phyloP scores from a whole-genome alignment of 140 eudicot genomes.

The Ambrosia hybrid region DNA sequence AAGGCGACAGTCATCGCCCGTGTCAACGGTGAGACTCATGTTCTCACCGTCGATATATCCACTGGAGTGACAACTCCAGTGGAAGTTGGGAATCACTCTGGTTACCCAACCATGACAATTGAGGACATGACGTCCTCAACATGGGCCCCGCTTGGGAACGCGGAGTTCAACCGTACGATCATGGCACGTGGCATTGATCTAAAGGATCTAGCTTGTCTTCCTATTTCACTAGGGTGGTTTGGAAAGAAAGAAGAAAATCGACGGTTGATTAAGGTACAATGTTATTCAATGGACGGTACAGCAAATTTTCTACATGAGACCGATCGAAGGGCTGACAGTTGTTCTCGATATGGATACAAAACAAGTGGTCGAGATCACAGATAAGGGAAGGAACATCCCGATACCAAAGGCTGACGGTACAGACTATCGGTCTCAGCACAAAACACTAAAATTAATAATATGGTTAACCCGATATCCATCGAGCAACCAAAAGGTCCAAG shows the following conservation, averaged over 20 bases:
- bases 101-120: slow-evolving; percentile 90
- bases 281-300: slow-evolving; percentile 74
- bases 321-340: slow-evolving; percentile 96
- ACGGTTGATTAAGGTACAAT: slow-evolving; percentile 82
- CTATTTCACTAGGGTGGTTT: slow-evolving; percentile 79
- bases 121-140: slow-evolving; percentile 85
- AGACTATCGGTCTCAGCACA: slow-evolving; percentile 82
- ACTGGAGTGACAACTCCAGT: slow-evolving; percentile 39
- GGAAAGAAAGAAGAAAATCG: slow-evolving; percentile 71
- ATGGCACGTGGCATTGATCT: slow-evolving; percentile 73
- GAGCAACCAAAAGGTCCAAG: slow-evolving; percentile 99
- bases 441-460: slow-evolving; percentile 31
- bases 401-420: slow-evolving; percentile 86
- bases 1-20: slow-evolving; percentile 86
- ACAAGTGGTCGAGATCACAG: slow-evolving; percentile 66
- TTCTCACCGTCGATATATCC: slow-evolving; percentile 54
- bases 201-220: slow-evolving; percentile 80
- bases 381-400: slow-evolving; percentile 77
- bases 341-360: slow-evolving; percentile 80
- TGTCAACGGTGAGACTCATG: slow-evolving; percentile 44
- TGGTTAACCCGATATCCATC: slow-evolving; percentile 82
- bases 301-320: slow-evolving; percentile 95
- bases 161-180: slow-evolving; percentile 82
- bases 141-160: slow-evolving; percentile 71
- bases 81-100: slow-evolving; percentile 56